Conservation (phyloP, 1,284 basidiomycete species). For the Microbotryum violaceum region DNA sequence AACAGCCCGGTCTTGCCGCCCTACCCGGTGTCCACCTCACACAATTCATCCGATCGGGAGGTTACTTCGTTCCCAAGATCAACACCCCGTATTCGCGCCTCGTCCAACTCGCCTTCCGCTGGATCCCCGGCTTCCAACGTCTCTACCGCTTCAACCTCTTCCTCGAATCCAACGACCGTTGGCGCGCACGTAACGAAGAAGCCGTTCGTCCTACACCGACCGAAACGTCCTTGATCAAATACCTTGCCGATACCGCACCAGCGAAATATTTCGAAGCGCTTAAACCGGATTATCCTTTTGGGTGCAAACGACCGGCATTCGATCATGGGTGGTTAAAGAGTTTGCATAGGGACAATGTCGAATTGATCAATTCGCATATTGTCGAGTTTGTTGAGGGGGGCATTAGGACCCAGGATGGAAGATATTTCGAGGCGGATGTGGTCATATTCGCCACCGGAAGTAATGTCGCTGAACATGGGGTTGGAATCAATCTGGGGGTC, state of each 20-base stretch:
- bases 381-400: conserved; percentile 46
- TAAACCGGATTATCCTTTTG: conserved; percentile 47
- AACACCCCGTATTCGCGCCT: not conserved
- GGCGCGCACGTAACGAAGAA: not conserved
- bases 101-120: conserved; percentile 48
- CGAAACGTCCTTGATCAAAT: conserved; percentile 40
- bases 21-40: not conserved
- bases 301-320: conserved; percentile 53
- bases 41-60: conserved; percentile 15
- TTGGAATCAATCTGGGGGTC: conserved; percentile 34
- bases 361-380: conserved; percentile 48
- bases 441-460: conserved; percentile 39
- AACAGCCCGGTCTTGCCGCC: not conserved
- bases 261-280: conserved; percentile 46
- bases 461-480: conserved; percentile 35
- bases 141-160: conserved; percentile 47
- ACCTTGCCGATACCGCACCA: conserved; percentile 48
- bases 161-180: conserved; percentile 11
- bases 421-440: conserved; percentile 33
- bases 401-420: conserved; percentile 48
- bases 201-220: not conserved
- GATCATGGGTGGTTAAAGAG: conserved; percentile 51
- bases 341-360: conserved; percentile 51
- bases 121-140: conserved; percentile 48
- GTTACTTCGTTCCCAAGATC: conserved; percentile 3